Conservation (phyloP, 345 rosid species). For the Pugionium cornutum region DNA sequence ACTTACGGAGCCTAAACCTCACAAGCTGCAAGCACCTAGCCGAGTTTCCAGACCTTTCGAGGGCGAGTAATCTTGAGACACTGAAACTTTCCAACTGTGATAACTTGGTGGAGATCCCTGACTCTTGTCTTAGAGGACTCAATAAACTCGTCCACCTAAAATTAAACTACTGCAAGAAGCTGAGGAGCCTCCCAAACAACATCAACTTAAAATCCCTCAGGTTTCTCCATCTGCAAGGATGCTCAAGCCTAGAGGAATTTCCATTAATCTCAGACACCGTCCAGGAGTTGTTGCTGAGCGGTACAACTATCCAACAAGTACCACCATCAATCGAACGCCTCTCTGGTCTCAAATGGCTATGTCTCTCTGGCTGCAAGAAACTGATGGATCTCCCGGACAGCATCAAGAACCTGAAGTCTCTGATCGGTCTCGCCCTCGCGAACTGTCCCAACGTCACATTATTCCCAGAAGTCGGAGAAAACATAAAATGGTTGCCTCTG, state of each 20-base stretch:
- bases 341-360: constrained; percentile 28
- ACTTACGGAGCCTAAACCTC: constrained; percentile 37
- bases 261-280: constrained; percentile 29
- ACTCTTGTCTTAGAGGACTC: constrained; percentile 30
- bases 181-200: constrained; percentile 34
- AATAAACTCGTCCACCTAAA: constrained; percentile 29
- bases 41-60: constrained; percentile 37
- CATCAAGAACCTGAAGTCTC: constrained; percentile 30
- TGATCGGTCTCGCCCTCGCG: constrained; percentile 23
- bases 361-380: constrained; percentile 31
- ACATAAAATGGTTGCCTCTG: constrained; percentile 30
- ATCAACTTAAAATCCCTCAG: constrained; percentile 38
- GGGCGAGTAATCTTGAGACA: constrained; percentile 36
- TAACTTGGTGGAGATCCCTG: constrained; percentile 29
- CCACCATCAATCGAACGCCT: constrained; percentile 31
- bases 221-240: constrained; percentile 27
- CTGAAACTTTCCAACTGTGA: constrained; percentile 32
- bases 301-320: constrained; percentile 29
- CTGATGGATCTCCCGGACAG: constrained; percentile 32
- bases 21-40: constrained; percentile 33
- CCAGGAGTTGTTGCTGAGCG: constrained; percentile 18
- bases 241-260: constrained; percentile 37
- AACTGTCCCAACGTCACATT: constrained; percentile 28
- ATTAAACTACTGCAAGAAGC: constrained; percentile 35
- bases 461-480: constrained; percentile 33